Base-by-base conservation (phyloP, 164 flowering plant species). In the Aristolochia contorta region DNA sequence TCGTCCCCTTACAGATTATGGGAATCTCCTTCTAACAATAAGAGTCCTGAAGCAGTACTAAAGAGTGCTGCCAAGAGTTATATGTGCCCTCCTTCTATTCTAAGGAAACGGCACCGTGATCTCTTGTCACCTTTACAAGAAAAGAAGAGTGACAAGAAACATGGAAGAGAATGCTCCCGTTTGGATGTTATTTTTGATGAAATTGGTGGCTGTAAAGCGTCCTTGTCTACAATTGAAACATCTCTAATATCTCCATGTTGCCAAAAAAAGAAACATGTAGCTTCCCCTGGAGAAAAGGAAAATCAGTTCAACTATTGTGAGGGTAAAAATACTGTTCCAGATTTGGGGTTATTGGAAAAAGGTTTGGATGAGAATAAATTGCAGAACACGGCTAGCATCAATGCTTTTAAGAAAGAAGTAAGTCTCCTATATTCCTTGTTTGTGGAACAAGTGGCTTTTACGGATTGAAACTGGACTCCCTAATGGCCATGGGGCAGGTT, bases 61-160 rank as follows among this genome's bases (percentile, higher is more conserved):
- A 90, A 80, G 75, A 82, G 82, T 84, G 95, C 96, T 61, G 91
- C 96, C 14, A 90, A 91, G 74, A 80, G 86, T 62, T 91, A 85
- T 67, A 71, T 77, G 30, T 72, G 80, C 57, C 78, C 97, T 56
- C 95, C 97, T 60, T 91, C 99, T 15, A 87, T 94, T 69, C 62
- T 89, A 69, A 91, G 83, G 82, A 94, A 94, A 71, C 72, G 99
- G 32, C 75, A 76, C 33, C 93, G 93, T 32, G 96, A 94, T 27
- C 73, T 89, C 25, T 64, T 89, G 52, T 85, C 99, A 41, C 96
- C 99, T 45, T 71, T 86, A 63, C 79, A 84, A 23, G 96, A 89
- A 62, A 75, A 75, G 71, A 80, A 86, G 71, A 60, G 37, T 63
- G 96, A 80, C 53, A 91, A 93, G 62, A 86, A 75, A 80, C 77